Conservation (phyloP, 331 rosid genomes). For the Acacia pycnantha region DNA sequence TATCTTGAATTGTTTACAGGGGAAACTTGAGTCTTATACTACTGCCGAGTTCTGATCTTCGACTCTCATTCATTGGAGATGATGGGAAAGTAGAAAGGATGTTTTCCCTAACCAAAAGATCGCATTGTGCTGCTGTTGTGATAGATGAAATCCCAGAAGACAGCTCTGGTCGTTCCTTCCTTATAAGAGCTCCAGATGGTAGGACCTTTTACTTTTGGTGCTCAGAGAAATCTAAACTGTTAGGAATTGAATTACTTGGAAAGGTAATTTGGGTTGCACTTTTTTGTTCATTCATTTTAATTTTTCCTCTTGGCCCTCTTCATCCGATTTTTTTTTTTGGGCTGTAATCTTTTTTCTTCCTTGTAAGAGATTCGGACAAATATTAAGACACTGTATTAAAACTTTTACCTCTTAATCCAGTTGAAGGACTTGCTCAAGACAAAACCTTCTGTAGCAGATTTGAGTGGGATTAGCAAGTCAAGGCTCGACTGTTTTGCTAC, state of each 20-base stretch:
- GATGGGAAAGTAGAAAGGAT: constrained; percentile 69
- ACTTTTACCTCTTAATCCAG: constrained; percentile 40
- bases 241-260: constrained; percentile 78
- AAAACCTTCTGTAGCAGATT: constrained; percentile 80
- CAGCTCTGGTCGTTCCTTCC: constrained; percentile 77
- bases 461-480: constrained; percentile 91
- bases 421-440: constrained; percentile 76
- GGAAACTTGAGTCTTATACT: constrained; percentile 75
- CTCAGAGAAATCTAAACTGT: constrained; percentile 85
- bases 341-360: background rate
- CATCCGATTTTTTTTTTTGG: background rate
- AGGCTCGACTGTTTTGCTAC: constrained; percentile 92
- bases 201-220: constrained; percentile 76
- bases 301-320: background rate
- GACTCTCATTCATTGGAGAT: constrained; percentile 84
- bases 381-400: background rate
- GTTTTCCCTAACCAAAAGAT: constrained; percentile 48
- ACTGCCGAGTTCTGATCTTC: constrained; percentile 84
- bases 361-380: background rate
- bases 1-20: constrained; percentile 50
- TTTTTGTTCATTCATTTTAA: background rate
- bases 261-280: constrained; percentile 53
- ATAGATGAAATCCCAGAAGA: constrained; percentile 72
- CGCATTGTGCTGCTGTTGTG: constrained; percentile 51
- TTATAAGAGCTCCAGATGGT: constrained; percentile 49